These are phyloP conservation scores for Penicillium glabrum DNA, from an alignment of 2,329 filamentous ascomycete species.

Conservation along the genomic window DNA sequence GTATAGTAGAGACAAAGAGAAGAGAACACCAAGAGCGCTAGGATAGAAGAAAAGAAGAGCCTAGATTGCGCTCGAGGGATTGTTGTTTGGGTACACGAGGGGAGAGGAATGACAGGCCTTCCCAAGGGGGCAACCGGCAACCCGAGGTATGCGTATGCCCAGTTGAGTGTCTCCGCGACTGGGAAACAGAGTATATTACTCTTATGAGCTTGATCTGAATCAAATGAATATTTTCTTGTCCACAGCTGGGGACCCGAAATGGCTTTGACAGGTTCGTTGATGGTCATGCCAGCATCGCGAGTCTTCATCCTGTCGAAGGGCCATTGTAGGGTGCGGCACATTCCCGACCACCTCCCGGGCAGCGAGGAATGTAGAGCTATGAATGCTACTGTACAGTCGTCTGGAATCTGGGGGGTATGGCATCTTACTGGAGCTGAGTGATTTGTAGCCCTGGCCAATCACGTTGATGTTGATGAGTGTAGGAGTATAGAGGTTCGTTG, in stretches of 20 bases:
- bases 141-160: slow-evolving; percentile 21
- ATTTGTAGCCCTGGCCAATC: neutral
- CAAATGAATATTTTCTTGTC: neutral
- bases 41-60: slow-evolving; percentile 21
- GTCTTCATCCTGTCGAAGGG: slow-evolving; percentile 1
- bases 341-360: slow-evolving; percentile 17
- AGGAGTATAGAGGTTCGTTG: neutral
- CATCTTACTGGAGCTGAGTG: neutral
- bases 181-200: neutral
- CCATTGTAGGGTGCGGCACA: slow-evolving; percentile 13
- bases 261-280: neutral
- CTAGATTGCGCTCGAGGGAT: slow-evolving; percentile 23
- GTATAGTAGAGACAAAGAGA: slow-evolving; percentile 13
- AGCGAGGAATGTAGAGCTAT: slow-evolving; percentile 21
- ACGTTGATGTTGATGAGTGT: neutral
- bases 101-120: slow-evolving; percentile 21
- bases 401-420: slow-evolving; percentile 18
- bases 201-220: neutral
- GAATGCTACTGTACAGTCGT: slow-evolving; percentile 20
- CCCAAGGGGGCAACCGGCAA: slow-evolving; percentile 22
- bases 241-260: neutral
- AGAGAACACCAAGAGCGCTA: slow-evolving; percentile 8
- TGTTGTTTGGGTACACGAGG: slow-evolving; percentile 22
- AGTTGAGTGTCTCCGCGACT: neutral
- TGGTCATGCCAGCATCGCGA: neutral